Base-by-base conservation (phyloP, 2,329 filamentous ascomycete species). In the Bimuria novae-zelandiae region DNA sequence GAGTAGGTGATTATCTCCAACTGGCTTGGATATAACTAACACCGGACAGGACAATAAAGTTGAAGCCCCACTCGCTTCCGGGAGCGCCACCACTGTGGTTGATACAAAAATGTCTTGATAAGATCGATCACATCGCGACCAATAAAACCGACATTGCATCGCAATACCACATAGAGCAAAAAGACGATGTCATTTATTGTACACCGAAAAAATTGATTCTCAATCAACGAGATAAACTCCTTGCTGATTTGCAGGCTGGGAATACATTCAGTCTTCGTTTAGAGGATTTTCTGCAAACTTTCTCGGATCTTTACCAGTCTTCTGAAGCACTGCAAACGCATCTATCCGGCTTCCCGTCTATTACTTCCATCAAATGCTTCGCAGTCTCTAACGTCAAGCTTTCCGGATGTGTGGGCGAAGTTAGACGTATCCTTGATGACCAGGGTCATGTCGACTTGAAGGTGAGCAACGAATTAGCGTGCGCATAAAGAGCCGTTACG, bases 361-460 rank as follows among this genome's bases (percentile, higher is more conserved):
- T 67, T 14, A 45, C 55, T 6, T 7, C 65, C 8, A 39, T 59
- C 14, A 56, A 51, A 11, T n/a, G 42, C 7, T 64, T 58, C 47
- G 68, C 64, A 4, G 52, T 72, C 1, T 72, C 69, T 7, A 49
- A 59, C 12, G 39, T 41, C 7, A 70, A 67, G 64, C 43, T 67
- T 16, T 51, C 57, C 3, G 52, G 55, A 0, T 30, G 63, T 25
- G 55, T 51, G 11, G 48, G 60, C 35, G 54, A 63, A 5, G 61
- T 55, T 41, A 7, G 58, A 11, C 40, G 43, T 3, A 52, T 46
- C 7, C 42, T 72, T 16, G 51, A 55, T 22, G 49, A 56, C 16
- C 48, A 60, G 32, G 63, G 60, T 4, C 59, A 50, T 32, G 55
- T 65, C 11, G 60, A 71, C 21, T 30, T 70, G 30, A 52, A 47